Conservation (phyloP, 1,139 yeast species). For the Kodamaea plutei region DNA sequence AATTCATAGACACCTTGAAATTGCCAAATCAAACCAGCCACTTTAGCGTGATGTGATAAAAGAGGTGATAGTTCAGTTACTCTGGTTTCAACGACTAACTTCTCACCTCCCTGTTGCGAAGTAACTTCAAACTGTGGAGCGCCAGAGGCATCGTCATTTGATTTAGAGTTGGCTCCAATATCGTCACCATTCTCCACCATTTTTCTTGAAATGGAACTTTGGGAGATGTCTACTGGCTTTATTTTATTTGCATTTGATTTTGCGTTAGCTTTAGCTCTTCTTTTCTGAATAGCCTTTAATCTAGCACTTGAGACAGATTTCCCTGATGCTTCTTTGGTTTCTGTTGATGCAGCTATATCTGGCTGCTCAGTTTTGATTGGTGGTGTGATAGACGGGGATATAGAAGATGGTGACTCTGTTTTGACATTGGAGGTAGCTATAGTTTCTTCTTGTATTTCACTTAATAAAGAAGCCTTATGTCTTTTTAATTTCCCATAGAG, state of each 20-base stretch:
- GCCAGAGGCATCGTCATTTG: slow-evolving; percentile 15
- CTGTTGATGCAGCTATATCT: neutral
- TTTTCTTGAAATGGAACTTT: slow-evolving; percentile 68
- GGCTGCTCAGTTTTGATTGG: slow-evolving; percentile 12
- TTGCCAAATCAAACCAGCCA: slow-evolving; percentile 85
- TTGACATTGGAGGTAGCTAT: slow-evolving; percentile 7
- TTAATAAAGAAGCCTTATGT: slow-evolving; percentile 23
- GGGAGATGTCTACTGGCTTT: slow-evolving; percentile 70
- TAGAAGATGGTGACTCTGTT: slow-evolving; percentile 10
- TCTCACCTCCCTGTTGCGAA: slow-evolving; percentile 75
- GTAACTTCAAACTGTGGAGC: slow-evolving; percentile 54
- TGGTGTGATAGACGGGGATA: slow-evolving; percentile 15
- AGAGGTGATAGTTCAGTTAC: slow-evolving; percentile 66
- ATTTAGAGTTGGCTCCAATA: slow-evolving; percentile 17
- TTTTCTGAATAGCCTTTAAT: slow-evolving; percentile 87
- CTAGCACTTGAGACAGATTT: slow-evolving; percentile 62
- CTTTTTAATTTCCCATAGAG: slow-evolving; percentile 34
- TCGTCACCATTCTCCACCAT: slow-evolving; percentile 37
- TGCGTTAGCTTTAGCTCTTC: slow-evolving; percentile 83
- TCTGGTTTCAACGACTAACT: slow-evolving; percentile 78
- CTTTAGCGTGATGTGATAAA: slow-evolving; percentile 69
- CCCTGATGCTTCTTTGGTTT: slow-evolving; percentile 9
- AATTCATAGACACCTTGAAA: slow-evolving; percentile 96
- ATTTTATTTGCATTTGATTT: slow-evolving; percentile 51
- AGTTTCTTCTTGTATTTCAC: slow-evolving; percentile 10